Evolutionary conservation across 768 basidiomycete species (phyloP), one percentile per base, ranked within the genome.

Genomic region (Scleroderma citrinum): DNA sequence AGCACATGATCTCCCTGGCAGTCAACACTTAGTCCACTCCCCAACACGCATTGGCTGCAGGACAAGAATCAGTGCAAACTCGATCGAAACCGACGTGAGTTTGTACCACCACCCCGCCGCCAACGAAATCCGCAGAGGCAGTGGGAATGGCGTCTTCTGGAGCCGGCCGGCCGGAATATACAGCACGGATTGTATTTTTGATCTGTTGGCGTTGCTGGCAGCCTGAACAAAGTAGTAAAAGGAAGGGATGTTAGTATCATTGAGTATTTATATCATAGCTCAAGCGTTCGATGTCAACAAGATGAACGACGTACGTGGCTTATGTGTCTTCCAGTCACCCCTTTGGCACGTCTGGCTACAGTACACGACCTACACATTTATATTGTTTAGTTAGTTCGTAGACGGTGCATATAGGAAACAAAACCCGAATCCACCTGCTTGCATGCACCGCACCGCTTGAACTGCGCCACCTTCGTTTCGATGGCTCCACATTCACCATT

Each of bases 391-490:
- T n/a, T n/a, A n/a, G n/a, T n/a, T n/a, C n/a, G n/a, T n/a, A n/a
- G n/a, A n/a, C n/a, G n/a, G n/a, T n/a, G n/a, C n/a, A n/a, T n/a
- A n/a, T n/a, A n/a, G n/a, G n/a, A n/a, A 10, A 34, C 40, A 31
- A 8, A 38, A 3, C 2, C 21, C 26, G 26, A 13, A 30, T 58
- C 40, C n/a, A 61, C 66, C 49, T 58, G 51, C 19, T 62, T 63
- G 52, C 74, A 74, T 16, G 61, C 67, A 21, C 66, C 53, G 56
- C 73, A 76, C 13, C 69, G 67, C 51, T 75, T 71, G 56, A 69
- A 73, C 52, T 73, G 57, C 14, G 66, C 66, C 5, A 68, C 63
- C 11, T 47, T 51, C 7, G 48, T 62, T 53, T 74, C 75, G 17
- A 54, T 56, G 5, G 57, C 59, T 3, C 35, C 37, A 54, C 74